Evolutionary conservation across 306 rosid species (phyloP).

Genomic region (Arachis hypogaea): DNA sequence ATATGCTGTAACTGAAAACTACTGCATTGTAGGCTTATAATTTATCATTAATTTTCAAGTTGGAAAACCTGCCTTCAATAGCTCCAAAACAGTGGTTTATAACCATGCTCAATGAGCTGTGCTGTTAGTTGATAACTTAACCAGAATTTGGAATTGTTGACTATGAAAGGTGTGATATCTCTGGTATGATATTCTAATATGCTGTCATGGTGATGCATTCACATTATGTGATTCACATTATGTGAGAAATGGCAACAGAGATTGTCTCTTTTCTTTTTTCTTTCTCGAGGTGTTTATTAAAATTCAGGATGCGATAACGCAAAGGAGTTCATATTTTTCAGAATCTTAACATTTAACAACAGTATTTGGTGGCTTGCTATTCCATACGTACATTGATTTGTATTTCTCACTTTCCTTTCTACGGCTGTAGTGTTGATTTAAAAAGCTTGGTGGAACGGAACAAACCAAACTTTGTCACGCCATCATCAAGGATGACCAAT

Average conservation of each 20-base stretch:
- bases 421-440: slow-evolving; percentile 79
- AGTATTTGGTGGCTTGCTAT: slow-evolving; percentile 9
- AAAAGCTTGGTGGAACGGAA: slow-evolving; percentile 90
- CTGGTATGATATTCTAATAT: slow-evolving; percentile 10
- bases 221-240: slow-evolving; percentile 1
- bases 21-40: not conserved
- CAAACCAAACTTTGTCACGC: slow-evolving; percentile 80
- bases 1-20: not conserved
- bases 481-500: slow-evolving; percentile 91
- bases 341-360: slow-evolving; percentile 8
- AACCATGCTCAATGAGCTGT: not conserved
- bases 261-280: not conserved
- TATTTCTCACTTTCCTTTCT: slow-evolving; percentile 37
- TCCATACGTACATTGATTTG: slow-evolving; percentile 6
- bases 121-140: slow-evolving; percentile 9
- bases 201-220: not conserved
- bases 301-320: not conserved
- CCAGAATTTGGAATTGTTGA: slow-evolving; percentile 1
- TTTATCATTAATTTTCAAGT: not conserved
- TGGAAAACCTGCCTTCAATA: not conserved
- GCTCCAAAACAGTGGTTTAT: not conserved
- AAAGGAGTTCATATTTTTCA: not conserved
- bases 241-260: not conserved
- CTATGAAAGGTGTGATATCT: not conserved
- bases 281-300: slow-evolving; percentile 1